Percentiles rank a stretch among this genome's conserved stretches.
Conservation (phyloP, 169 alveolate genomes). For the Theileria parva region DNA sequence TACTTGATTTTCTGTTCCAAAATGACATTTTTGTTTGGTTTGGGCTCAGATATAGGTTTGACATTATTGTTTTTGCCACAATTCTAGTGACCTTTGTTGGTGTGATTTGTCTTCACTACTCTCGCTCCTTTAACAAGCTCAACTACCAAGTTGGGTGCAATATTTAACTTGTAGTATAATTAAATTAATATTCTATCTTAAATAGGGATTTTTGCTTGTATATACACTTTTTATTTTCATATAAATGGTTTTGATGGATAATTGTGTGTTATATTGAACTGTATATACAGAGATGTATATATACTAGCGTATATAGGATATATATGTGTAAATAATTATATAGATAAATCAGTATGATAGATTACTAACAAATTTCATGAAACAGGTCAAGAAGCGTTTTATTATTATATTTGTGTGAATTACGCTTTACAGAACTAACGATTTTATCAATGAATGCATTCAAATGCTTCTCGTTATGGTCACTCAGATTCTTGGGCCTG, state of each 20-base stretch:
- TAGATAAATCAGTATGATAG: neutral
- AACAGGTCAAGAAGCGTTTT: conserved; percentile 36
- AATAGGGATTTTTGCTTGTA: neutral
- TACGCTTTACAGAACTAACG: conserved; percentile 13
- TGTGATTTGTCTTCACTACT: conserved; percentile 26
- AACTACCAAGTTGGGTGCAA: conserved; percentile 18
- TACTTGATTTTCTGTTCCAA: conserved; percentile 33
- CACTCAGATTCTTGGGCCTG: neutral
- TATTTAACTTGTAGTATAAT: conserved; percentile 4
- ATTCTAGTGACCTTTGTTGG: conserved; percentile 31
- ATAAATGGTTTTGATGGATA: neutral
- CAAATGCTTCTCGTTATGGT: neutral
- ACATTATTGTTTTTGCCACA: conserved; percentile 24
- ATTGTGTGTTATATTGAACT: neutral
- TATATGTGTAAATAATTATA: neutral
- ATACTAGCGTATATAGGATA: neutral
- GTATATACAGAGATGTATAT: neutral
- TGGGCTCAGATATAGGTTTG: conserved; percentile 53
- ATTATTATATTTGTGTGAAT: conserved; percentile 13
- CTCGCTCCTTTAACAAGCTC: conserved; percentile 27
- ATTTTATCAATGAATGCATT: conserved; percentile 8
- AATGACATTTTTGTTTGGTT: conserved; percentile 41
- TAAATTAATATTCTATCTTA: neutral
- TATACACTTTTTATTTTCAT: neutral
- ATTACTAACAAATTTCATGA: conserved; percentile 15